These are phyloP conservation scores for Atkinsonella hypoxylon DNA, from an alignment of 2,329 filamentous ascomycete genomes.

Conservation along the genomic window DNA sequence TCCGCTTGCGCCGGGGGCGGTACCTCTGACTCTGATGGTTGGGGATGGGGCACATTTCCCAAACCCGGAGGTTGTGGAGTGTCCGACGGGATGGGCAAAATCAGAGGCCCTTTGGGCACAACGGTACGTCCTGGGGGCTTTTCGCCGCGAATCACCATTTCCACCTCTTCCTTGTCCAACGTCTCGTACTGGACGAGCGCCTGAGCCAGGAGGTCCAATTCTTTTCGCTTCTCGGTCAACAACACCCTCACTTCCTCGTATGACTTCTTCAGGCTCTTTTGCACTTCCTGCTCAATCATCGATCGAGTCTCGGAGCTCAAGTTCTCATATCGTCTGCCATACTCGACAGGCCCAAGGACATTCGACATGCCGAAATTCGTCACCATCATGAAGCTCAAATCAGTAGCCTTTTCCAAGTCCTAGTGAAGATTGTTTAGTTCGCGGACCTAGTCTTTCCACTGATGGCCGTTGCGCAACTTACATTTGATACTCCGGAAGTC, in stretches of 20 bases:
- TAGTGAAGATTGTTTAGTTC: slow-evolving; percentile 24
- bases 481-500: slow-evolving; percentile 72
- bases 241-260: slow-evolving; percentile 62
- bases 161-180: slow-evolving; percentile 76
- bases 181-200: slow-evolving; percentile 93
- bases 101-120: slow-evolving; percentile 41
- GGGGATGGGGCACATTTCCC: slow-evolving; percentile 21
- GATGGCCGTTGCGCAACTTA: slow-evolving; percentile 30
- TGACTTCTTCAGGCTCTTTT: slow-evolving; percentile 70
- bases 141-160: slow-evolving; percentile 80
- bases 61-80: slow-evolving; percentile 23
- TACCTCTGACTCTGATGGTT: slow-evolving; percentile 18
- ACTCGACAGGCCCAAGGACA: slow-evolving; percentile 79
- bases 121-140: slow-evolving; percentile 54
- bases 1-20: slow-evolving; percentile 21
- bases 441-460: background rate
- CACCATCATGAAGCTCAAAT: slow-evolving; percentile 76
- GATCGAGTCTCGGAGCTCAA: slow-evolving; percentile 80
- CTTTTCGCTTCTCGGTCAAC: slow-evolving; percentile 62
- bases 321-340: slow-evolving; percentile 65
- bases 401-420: slow-evolving; percentile 77
- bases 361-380: slow-evolving; percentile 83
- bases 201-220: slow-evolving; percentile 78
- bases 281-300: slow-evolving; percentile 79
- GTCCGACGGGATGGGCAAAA: slow-evolving; percentile 25